phyloP scores from a whole-genome alignment of 1,139 yeast species.

The Zhuliangozyma parablackwelliae region DNA sequence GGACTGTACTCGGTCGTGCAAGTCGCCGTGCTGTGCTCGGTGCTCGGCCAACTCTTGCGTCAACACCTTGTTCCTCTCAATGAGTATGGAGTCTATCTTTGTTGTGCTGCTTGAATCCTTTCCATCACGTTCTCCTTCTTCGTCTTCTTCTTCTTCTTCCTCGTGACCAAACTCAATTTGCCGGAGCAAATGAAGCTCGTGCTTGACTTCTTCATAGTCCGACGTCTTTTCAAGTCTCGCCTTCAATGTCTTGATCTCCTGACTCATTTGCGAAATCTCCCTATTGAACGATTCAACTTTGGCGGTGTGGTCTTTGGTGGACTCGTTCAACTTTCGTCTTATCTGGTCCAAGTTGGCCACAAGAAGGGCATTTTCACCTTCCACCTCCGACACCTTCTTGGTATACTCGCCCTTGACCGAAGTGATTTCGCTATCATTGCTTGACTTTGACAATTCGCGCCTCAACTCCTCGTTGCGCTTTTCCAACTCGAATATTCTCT shows the following conservation, averaged over 20 bases:
- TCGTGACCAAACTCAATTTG: conserved; percentile 68
- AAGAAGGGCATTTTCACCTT: conserved; percentile 61
- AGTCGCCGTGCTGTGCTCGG: conserved; percentile 49
- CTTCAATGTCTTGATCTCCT: conserved; percentile 51
- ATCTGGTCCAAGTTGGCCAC: conserved; percentile 61
- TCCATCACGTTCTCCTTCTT: conserved; percentile 10
- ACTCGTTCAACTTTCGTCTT: conserved; percentile 27
- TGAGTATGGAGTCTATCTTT: conserved; percentile 43
- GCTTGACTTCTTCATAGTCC: conserved; percentile 76
- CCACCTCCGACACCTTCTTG: conserved; percentile 50
- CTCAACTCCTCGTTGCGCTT: conserved; percentile 73
- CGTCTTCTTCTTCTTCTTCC: conserved; percentile 17
- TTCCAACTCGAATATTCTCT: conserved; percentile 67
- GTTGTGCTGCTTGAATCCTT: conserved; percentile 9
- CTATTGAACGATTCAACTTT: conserved; percentile 33
- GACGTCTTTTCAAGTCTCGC: conserved; percentile 40
- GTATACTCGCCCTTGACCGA: conserved; percentile 29
- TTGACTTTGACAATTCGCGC: conserved; percentile 53
- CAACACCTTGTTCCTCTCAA: conserved; percentile 57
- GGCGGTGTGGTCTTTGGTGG: conserved; percentile 30
- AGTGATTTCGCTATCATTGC: conserved; percentile 39
- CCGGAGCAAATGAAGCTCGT: conserved; percentile 66
- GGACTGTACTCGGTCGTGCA: conserved; percentile 28
- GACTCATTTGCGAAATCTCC: conserved; percentile 45
- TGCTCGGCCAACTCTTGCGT: conserved; percentile 56